Percentiles rank a stretch among this genome's conserved stretches.
Evolutionary conservation across 2,329 filamentous ascomycete genomes (phyloP).

Genomic region (Mycosphaerelloides madeirae): DNA sequence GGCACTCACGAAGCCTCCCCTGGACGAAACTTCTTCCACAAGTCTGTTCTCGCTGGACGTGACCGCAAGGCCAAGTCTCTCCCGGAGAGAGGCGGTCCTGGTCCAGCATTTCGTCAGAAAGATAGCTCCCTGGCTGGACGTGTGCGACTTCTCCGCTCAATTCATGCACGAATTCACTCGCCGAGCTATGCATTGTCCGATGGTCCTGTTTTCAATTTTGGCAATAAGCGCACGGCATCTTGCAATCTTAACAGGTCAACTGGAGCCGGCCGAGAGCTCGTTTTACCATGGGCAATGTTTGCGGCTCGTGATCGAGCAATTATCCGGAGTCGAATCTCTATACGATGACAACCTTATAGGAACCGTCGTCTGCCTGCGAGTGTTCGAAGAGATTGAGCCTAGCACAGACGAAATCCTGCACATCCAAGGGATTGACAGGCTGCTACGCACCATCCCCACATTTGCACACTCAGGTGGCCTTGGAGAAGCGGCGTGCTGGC

Average conservation of each 20-base stretch:
- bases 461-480: constrained; percentile 39
- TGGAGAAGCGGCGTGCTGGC: constrained; percentile 40
- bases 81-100: constrained; percentile 17
- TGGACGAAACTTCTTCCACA: constrained; percentile 6
- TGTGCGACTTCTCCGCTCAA: constrained; percentile 31
- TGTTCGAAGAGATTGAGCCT: constrained; percentile 35
- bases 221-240: constrained; percentile 35
- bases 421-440: constrained; percentile 36
- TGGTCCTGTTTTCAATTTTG: constrained; percentile 32
- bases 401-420: constrained; percentile 34
- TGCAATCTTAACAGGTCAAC: constrained; percentile 21
- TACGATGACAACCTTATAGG: constrained; percentile 33
- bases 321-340: constrained; percentile 24
- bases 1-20: constrained; percentile 4
- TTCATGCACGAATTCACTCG: constrained; percentile 32
- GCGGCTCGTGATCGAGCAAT: constrained; percentile 32
- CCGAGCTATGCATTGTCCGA: constrained; percentile 29
- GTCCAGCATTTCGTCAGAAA: constrained; percentile 32
- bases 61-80: constrained; percentile 7
- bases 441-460: constrained; percentile 37
- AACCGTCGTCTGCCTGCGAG: constrained; percentile 32
- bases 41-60: constrained; percentile 5
- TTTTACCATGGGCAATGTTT: constrained; percentile 34
- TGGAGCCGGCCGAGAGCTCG: constrained; percentile 27
- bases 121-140: constrained; percentile 35